phyloP scores from a whole-genome alignment of 2,329 filamentous ascomycete species.

The Periconia macrospinosa region DNA sequence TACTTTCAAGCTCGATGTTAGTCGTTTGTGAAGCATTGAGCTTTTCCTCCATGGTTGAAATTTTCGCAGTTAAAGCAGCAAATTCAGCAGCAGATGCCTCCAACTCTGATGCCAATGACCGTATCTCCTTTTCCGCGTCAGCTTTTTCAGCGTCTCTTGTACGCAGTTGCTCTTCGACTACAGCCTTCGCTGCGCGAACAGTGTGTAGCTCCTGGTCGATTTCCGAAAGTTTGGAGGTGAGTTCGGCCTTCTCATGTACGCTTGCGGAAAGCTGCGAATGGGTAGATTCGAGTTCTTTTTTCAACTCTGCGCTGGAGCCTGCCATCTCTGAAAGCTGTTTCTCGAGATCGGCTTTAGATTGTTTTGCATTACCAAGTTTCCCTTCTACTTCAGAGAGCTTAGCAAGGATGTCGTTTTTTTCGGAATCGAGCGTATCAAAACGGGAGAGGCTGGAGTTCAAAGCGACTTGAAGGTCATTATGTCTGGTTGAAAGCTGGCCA shows the following conservation, averaged over 20 bases:
- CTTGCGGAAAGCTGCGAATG: slow-evolving; percentile 15
- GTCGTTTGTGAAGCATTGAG: slow-evolving; percentile 16
- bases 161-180: slow-evolving; percentile 13
- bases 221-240: slow-evolving; percentile 18
- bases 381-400: slow-evolving; percentile 11
- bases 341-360: slow-evolving; percentile 17
- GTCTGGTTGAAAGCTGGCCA: slow-evolving; percentile 12
- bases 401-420: slow-evolving; percentile 9
- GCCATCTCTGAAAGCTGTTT: slow-evolving; percentile 17
- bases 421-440: slow-evolving; percentile 12
- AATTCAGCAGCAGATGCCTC: slow-evolving; percentile 9
- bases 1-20: slow-evolving; percentile 16
- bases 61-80: slow-evolving; percentile 6
- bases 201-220: slow-evolving; percentile 14
- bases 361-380: slow-evolving; percentile 18
- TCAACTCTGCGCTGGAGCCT: slow-evolving; percentile 16
- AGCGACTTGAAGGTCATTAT: slow-evolving; percentile 17
- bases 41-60: slow-evolving; percentile 5
- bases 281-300: slow-evolving; percentile 20
- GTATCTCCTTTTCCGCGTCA: slow-evolving; percentile 16
- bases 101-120: slow-evolving; percentile 9
- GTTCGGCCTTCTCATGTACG: slow-evolving; percentile 20
- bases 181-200: slow-evolving; percentile 16
- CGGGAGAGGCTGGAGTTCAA: slow-evolving; percentile 17
- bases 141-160: slow-evolving; percentile 12